Conservation (phyloP, 179 eudicot genomes). For the Heliamphora pulchella region DNA sequence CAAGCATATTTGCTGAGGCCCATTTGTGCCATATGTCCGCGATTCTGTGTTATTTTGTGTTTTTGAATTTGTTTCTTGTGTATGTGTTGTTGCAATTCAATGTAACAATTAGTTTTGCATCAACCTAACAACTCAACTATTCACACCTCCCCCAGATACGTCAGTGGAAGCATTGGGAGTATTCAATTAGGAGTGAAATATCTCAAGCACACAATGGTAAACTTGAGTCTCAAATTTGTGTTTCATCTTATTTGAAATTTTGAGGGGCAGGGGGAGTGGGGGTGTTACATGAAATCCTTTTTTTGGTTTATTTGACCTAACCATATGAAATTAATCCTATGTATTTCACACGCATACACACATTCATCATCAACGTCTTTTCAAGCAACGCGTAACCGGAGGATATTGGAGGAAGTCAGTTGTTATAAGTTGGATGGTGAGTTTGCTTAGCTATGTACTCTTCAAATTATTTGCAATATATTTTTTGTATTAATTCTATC, state of each 20-base stretch:
- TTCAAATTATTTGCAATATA: neutral
- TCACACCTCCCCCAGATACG: constrained; percentile 38
- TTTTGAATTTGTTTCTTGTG: neutral
- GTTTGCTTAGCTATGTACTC: neutral
- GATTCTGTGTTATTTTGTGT: neutral
- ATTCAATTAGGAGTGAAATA: constrained; percentile 37
- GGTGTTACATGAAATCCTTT: neutral
- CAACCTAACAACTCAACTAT: neutral
- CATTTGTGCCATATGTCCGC: neutral
- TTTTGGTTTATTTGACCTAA: neutral
- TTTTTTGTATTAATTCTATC: neutral
- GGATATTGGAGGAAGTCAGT: constrained; percentile 25
- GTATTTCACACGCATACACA: neutral
- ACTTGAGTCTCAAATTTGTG: neutral
- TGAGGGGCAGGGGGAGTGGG: neutral
- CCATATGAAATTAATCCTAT: neutral
- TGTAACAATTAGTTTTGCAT: neutral
- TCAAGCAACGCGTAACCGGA: constrained; percentile 10
- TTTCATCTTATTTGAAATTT: neutral
- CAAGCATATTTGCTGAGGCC: neutral
- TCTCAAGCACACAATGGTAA: constrained; percentile 11
- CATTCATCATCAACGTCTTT: constrained; percentile 10
- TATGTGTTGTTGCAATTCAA: neutral
- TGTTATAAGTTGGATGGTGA: constrained; percentile 25
- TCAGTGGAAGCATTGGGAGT: constrained; percentile 86